A percentile compares a stretch with the other conserved stretches of the same genome.
Conservation (phyloP, 1,284 basidiomycete species). For the Serendipita sp. region DNA sequence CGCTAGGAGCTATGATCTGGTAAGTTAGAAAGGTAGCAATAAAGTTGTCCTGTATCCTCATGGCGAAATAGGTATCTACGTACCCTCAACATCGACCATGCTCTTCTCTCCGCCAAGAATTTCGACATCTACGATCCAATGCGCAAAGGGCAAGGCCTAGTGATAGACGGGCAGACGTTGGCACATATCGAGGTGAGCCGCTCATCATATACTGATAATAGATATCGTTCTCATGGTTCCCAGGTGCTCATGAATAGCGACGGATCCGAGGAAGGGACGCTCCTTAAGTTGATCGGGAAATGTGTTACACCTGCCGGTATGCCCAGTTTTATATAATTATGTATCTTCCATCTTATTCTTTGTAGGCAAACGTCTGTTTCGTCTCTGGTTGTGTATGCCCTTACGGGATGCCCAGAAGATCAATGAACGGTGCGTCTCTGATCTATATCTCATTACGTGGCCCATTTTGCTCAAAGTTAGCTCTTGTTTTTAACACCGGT, state of each 20-base stretch:
- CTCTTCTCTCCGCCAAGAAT: constrained; percentile 83
- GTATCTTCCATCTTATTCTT: constrained; percentile 10
- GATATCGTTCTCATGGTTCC: neutral
- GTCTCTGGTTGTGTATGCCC: constrained; percentile 88
- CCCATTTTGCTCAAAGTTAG: constrained; percentile 4
- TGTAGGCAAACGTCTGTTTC: constrained; percentile 78
- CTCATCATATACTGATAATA: neutral
- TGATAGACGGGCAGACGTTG: constrained; percentile 85
- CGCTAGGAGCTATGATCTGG: constrained; percentile 84
- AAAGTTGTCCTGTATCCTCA: neutral
- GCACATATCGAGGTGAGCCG: constrained; percentile 72
- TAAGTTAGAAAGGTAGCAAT: constrained; percentile 18
- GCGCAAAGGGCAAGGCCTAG: constrained; percentile 66
- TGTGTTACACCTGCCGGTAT: constrained; percentile 82
- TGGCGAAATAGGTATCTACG: constrained; percentile 53
- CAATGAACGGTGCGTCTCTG: constrained; percentile 54
- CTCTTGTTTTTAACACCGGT: neutral
- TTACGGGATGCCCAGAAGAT: constrained; percentile 68
- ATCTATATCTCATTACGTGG: neutral
- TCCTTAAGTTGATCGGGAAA: constrained; percentile 69
- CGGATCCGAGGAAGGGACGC: constrained; percentile 77
- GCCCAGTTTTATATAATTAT: constrained; percentile 17
- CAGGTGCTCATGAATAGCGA: constrained; percentile 82
- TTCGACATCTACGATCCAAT: constrained; percentile 96
- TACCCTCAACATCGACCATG: constrained; percentile 86